These are phyloP conservation scores for Microcera coccophila DNA, from an alignment of 2,329 filamentous ascomycete genomes.

Conservation along the genomic window DNA sequence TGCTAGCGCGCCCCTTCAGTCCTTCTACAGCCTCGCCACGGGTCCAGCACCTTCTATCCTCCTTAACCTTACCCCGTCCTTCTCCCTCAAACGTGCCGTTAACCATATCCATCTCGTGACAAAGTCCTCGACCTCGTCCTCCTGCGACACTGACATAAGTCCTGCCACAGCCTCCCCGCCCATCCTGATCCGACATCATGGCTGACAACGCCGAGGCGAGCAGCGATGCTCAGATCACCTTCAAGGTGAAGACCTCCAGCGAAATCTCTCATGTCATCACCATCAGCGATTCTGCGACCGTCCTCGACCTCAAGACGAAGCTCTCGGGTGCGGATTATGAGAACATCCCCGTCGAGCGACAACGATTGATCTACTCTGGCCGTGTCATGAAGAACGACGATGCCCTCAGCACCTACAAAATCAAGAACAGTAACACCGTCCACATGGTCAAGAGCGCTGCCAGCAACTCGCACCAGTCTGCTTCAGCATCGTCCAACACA, in stretches of 20 bases:
- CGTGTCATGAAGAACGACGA: slow-evolving; percentile 95
- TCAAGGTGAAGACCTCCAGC: slow-evolving; percentile 96
- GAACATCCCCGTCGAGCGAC: slow-evolving; percentile 79
- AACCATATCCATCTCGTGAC: background rate
- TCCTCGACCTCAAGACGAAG: slow-evolving; percentile 85
- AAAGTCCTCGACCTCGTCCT: background rate
- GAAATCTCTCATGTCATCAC: slow-evolving; percentile 82
- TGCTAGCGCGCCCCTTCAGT: no score
- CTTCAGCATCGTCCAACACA: slow-evolving; percentile 39
- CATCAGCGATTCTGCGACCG: slow-evolving; percentile 69
- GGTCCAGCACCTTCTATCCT: background rate
- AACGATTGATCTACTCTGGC: slow-evolving; percentile 95
- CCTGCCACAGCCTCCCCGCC: slow-evolving; percentile 8
- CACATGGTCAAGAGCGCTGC: slow-evolving; percentile 95
- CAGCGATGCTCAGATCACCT: slow-evolving; percentile 77
- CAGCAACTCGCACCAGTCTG: slow-evolving; percentile 62
- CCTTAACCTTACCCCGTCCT: background rate
- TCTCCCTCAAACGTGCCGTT: background rate
- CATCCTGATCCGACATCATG: slow-evolving; percentile 44
- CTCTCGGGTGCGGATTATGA: slow-evolving; percentile 77
- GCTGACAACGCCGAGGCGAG: slow-evolving; percentile 59
- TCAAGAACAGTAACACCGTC: slow-evolving; percentile 92
- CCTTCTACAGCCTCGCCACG: no score
- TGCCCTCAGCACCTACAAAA: slow-evolving; percentile 79
- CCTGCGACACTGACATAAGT: background rate